Evolutionary conservation across 2,329 filamentous ascomycete species (phyloP).

Genomic region (Sporothrix protearum): DNA sequence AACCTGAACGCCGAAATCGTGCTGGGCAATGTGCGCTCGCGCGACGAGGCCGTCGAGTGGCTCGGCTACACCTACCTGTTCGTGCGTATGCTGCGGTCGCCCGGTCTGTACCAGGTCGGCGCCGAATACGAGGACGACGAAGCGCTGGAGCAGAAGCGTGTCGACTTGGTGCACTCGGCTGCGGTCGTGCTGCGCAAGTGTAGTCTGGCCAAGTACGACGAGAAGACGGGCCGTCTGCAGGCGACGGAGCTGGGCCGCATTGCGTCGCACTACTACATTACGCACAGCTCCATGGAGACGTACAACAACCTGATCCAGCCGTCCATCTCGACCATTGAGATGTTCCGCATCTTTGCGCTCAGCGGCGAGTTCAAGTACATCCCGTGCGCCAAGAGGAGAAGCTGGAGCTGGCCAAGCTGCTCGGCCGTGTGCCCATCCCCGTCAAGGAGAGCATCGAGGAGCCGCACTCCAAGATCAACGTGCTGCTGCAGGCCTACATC

Average conservation of each 20-base stretch:
- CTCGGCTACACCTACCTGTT: constrained; percentile 97
- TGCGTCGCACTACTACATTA: constrained; percentile 98
- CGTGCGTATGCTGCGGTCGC: constrained; percentile 93
- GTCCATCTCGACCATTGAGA: constrained; percentile 86
- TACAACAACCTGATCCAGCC: constrained; percentile 96
- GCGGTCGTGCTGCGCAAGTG: constrained; percentile 82
- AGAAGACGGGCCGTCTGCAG: constrained; percentile 83
- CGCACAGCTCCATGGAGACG: constrained; percentile 90
- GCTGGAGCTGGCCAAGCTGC: constrained; percentile 85
- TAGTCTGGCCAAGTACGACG: constrained; percentile 90
- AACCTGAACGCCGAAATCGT: constrained; percentile 97
- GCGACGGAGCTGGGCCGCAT: constrained; percentile 92
- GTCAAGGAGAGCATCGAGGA: constrained; percentile 98
- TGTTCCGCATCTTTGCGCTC: constrained; percentile 93
- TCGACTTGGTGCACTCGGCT: constrained; percentile 95
- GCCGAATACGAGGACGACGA: constrained; percentile 93
- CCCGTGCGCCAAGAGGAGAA: constrained; percentile 97
- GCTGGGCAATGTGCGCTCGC: constrained; percentile 82
- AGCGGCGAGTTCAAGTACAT: constrained; percentile 99
- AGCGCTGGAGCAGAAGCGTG: constrained; percentile 88
- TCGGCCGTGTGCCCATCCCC: constrained; percentile 86
- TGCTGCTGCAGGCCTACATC: constrained; percentile 93
- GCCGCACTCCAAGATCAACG: constrained; percentile 96
- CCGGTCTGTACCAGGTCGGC: constrained; percentile 91
- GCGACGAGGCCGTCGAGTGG: constrained; percentile 98